Conservation (phyloP, 352 stramenopile species). For the Pythium chondricola region DNA sequence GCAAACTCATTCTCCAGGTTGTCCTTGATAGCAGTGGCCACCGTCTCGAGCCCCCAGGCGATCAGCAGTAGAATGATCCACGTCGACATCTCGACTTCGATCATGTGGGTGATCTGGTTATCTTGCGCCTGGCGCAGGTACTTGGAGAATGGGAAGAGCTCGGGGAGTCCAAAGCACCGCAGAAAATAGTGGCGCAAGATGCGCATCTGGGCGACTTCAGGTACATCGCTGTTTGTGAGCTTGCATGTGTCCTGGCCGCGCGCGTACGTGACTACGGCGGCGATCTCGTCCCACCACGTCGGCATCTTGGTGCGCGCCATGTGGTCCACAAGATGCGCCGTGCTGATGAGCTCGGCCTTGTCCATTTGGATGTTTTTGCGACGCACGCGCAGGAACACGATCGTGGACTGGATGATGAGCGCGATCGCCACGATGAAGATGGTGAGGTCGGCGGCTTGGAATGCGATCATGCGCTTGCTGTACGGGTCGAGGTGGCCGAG, state of each 20-base stretch:
- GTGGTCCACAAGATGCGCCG: constrained; percentile 18
- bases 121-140: constrained; percentile 68
- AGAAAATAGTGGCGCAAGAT: constrained; percentile 24
- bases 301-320: constrained; percentile 1
- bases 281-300: constrained; percentile 2
- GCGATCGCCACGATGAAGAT: constrained; percentile 27
- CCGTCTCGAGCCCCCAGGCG: constrained; percentile 7
- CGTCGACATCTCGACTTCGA: constrained; percentile 65
- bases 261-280: background rate
- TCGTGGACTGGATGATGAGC: constrained; percentile 25
- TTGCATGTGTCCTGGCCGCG: background rate
- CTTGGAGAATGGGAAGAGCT: constrained; percentile 55
- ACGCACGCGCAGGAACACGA: constrained; percentile 23
- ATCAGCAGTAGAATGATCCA: constrained; percentile 25
- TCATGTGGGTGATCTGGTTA: constrained; percentile 76
- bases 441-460: constrained; percentile 30
- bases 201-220: constrained; percentile 13
- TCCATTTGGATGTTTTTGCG: constrained; percentile 23
- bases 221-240: constrained; percentile 5
- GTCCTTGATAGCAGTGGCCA: constrained; percentile 4
- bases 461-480: constrained; percentile 19
- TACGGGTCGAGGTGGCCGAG: constrained; percentile 10
- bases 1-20: constrained; percentile 2
- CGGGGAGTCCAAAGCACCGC: constrained; percentile 11
- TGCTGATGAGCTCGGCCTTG: constrained; percentile 23